Percentiles rank a stretch among this genome's conserved stretches.
Evolutionary conservation across 805 yeast genomes (phyloP).

Genomic region (Ogataea chonburiensis): DNA sequence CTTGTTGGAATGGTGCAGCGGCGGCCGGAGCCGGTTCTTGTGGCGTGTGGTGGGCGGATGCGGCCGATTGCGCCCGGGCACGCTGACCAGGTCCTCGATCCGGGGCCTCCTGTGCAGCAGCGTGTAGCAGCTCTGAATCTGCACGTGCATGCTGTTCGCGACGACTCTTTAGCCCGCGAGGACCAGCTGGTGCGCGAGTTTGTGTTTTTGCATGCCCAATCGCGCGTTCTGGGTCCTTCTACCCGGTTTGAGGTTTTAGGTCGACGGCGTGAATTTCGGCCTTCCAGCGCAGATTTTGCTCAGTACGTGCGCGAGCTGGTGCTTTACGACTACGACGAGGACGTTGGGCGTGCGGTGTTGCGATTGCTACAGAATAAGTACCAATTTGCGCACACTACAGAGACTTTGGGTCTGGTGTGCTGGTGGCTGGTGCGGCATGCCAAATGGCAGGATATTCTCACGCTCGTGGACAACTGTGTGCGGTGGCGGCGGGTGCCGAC

Average conservation of each 20-base stretch:
- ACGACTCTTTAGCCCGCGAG: too few relatives aligned
- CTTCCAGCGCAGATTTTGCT: background rate
- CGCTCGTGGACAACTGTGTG: conserved; percentile 1
- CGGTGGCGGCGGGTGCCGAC: conserved; percentile 3
- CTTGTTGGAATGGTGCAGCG: too few relatives aligned
- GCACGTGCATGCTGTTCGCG: too few relatives aligned
- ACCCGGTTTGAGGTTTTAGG: conserved; percentile 1
- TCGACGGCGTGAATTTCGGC: background rate
- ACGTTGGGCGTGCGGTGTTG: too few relatives aligned
- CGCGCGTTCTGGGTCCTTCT: background rate
- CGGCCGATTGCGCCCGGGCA: too few relatives aligned
- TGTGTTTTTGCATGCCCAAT: too few relatives aligned
- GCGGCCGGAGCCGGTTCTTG: too few relatives aligned
- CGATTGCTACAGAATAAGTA: too few relatives aligned
- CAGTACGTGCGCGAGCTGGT: conserved; percentile 3
- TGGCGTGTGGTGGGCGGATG: too few relatives aligned
- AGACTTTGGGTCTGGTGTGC: conserved; percentile 4
- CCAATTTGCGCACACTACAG: conserved; percentile 5
- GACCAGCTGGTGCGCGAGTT: background rate
- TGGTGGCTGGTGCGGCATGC: background rate
- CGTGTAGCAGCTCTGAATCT: too few relatives aligned
- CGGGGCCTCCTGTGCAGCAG: too few relatives aligned
- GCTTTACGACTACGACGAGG: background rate
- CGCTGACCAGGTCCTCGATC: too few relatives aligned
- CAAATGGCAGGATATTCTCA: conserved; percentile 1